Evolutionary conservation across 2,329 filamentous ascomycete genomes (phyloP).

Genomic region (Microsporum canis): DNA sequence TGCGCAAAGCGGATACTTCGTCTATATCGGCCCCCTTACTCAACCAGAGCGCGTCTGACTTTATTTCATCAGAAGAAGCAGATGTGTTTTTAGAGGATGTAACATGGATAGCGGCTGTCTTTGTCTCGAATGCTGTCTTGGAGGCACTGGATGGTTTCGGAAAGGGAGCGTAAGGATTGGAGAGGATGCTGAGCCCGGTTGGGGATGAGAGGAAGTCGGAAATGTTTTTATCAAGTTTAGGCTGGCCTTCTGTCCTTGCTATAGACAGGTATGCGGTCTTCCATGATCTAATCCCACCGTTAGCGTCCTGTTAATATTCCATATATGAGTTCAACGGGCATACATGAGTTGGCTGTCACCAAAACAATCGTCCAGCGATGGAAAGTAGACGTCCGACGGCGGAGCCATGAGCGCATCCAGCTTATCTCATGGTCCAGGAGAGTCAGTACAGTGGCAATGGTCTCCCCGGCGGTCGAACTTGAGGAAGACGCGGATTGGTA

Average conservation of each 20-base stretch:
- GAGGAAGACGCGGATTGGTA: not conserved
- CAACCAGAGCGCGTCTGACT: slow-evolving; percentile 76
- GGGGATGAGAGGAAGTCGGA: slow-evolving; percentile 60
- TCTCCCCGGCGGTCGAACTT: not conserved
- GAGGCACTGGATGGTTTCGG: slow-evolving; percentile 49
- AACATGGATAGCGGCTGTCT: slow-evolving; percentile 76
- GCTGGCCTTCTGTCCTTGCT: slow-evolving; percentile 30
- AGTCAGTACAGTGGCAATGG: not conserved
- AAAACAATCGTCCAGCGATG: slow-evolving; percentile 74
- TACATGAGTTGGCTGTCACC: slow-evolving; percentile 73
- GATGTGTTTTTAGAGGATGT: slow-evolving; percentile 57
- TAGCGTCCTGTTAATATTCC: slow-evolving; percentile 17
- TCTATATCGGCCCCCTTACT: slow-evolving; percentile 67
- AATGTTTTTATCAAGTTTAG: slow-evolving; percentile 47
- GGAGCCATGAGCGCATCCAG: slow-evolving; percentile 50
- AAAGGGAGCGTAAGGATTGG: slow-evolving; percentile 58
- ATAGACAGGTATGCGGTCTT: slow-evolving; percentile 45
- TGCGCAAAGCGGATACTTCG: slow-evolving; percentile 67
- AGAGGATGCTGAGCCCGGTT: slow-evolving; percentile 57
- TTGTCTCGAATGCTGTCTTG: slow-evolving; percentile 65
- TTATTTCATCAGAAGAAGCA: slow-evolving; percentile 66
- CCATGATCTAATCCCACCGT: slow-evolving; percentile 44
- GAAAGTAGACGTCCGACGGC: slow-evolving; percentile 62
- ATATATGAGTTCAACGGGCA: not conserved
- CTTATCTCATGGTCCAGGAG: slow-evolving; percentile 27